A percentile compares a stretch with the other conserved stretches of the same genome.
Evolutionary conservation across 1,284 basidiomycete species (phyloP).

Genomic region (Marasmius oreades): DNA sequence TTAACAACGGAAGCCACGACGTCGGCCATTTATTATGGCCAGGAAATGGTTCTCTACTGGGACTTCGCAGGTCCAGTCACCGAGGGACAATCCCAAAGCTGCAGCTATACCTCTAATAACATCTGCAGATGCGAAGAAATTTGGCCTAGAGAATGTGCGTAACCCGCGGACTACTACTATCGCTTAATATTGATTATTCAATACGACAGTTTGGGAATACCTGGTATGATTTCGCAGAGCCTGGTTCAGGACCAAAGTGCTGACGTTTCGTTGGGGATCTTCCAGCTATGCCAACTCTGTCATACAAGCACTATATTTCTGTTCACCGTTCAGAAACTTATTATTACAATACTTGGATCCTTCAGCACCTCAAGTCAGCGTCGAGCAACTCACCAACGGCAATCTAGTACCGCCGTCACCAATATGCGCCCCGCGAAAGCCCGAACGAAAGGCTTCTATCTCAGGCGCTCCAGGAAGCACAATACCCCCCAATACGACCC

Average conservation of each 20-base stretch:
- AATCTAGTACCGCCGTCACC: conserved; percentile 23
- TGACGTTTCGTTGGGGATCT: neutral
- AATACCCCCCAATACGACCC: conserved; percentile 16
- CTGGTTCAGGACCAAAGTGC: neutral
- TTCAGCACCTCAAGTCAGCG: conserved; percentile 16
- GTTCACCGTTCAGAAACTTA: conserved; percentile 45
- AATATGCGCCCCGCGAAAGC: conserved; percentile 39
- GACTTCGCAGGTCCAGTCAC: conserved; percentile 9
- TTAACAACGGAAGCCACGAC: conserved; percentile 1
- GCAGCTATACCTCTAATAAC: conserved; percentile 33
- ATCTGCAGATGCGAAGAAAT: conserved; percentile 73
- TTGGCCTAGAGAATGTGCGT: conserved; percentile 92
- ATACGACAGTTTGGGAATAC: conserved; percentile 28
- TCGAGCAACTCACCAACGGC: conserved; percentile 1
- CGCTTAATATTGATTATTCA: conserved; percentile 30
- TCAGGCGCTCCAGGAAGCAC: conserved; percentile 23
- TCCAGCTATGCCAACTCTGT: conserved; percentile 93
- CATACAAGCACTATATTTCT: conserved; percentile 87
- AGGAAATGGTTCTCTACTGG: conserved; percentile 35
- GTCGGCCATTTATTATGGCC: conserved; percentile 31
- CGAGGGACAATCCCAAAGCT: conserved; percentile 13
- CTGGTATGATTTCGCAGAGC: conserved; percentile 12
- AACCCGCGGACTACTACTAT: neutral
- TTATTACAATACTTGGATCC: conserved; percentile 39
- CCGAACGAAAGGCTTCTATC: conserved; percentile 43